Conservation (phyloP, 495 filamentous ascomycete genomes). For the Lasiosphaeria ovina region DNA sequence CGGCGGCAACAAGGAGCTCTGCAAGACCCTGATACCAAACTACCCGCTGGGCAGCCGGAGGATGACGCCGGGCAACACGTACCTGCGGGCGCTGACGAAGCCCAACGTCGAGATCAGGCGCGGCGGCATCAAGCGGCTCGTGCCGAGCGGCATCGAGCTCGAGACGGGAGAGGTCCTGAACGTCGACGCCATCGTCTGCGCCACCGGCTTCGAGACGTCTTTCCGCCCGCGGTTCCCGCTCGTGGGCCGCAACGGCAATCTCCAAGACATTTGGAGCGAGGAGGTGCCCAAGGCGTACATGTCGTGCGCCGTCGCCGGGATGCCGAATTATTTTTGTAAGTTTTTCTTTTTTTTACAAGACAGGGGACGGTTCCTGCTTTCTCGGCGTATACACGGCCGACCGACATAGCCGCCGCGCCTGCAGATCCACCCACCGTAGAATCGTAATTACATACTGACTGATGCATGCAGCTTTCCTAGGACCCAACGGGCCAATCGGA, state of each 20-base stretch:
- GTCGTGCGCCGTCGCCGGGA: slow-evolving; percentile 42
- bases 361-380: too few relatives aligned
- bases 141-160: slow-evolving; percentile 58
- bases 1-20: slow-evolving; percentile 38
- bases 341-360: neutral
- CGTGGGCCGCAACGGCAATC: slow-evolving; percentile 50
- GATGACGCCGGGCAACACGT: slow-evolving; percentile 66
- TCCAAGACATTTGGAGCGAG: slow-evolving; percentile 41
- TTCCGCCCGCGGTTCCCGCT: slow-evolving; percentile 62
- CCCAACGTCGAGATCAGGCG: slow-evolving; percentile 60
- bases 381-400: too few relatives aligned
- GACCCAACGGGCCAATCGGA: slow-evolving; percentile 49
- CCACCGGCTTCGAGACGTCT: slow-evolving; percentile 65
- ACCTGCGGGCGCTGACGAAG: slow-evolving; percentile 61
- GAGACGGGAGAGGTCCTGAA: slow-evolving; percentile 53
- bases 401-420: too few relatives aligned
- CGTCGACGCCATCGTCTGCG: slow-evolving; percentile 65
- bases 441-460: slow-evolving; percentile 18
- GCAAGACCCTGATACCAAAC: slow-evolving; percentile 58
- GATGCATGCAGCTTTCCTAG: slow-evolving; percentile 37
- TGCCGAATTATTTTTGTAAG: slow-evolving; percentile 52
- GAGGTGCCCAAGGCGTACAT: slow-evolving; percentile 44
- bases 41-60: slow-evolving; percentile 65
- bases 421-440: neutral
- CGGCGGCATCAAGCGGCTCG: slow-evolving; percentile 55